Evolutionary conservation across 2,329 filamentous ascomycete genomes (phyloP), one percentile per base, ranked within the genome.

Genomic region (Huntiella bhutanensis): DNA sequence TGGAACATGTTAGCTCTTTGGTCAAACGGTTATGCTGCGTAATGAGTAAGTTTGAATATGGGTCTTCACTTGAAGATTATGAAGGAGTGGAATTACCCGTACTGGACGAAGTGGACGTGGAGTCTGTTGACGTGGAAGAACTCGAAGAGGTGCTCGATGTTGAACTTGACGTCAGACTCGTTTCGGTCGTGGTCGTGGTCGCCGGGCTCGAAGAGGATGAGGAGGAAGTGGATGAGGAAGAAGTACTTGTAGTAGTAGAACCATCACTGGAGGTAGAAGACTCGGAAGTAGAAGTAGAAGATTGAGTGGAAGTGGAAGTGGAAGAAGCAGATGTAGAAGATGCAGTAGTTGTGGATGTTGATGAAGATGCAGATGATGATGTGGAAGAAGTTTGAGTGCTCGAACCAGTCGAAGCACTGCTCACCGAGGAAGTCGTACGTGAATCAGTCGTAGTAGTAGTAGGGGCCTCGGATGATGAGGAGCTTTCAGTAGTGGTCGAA

Each of bases 311-410:
- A 41, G 41, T 43, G 12, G 28, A 33, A 49, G 47, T 36, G 17
- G 54, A 52, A 12, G 50, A 45, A 43, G 51, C 50, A 34, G 53
- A 47, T n/a, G 48, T 36, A 35, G 51, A 50, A 43, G 53, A 53
- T 42, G 53, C 55, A 51, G 56, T 55, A 49, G 55, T 54, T 49
- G 56, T 56, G 51, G 54, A 56, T 48, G 57, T 54, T 36, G 54
- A 16, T 46, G 49, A 45, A 13, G 51, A 48, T 16, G 41, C 28
- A 41, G 47, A 33, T 32, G 50, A 38, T 41, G 51, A 34, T 19
- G 46, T 32, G 33, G 51, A 45, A 43, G 46, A 53, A 28, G 51
- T 42, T 8, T 33, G 38, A 33, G 46, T 19, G 7, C 13, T 34
- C 7, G 4, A 39, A 15, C 16, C 43, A n/a, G 41, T 34, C 34